Conservation (phyloP, 306 rosid species). For the Urtica urens region DNA sequence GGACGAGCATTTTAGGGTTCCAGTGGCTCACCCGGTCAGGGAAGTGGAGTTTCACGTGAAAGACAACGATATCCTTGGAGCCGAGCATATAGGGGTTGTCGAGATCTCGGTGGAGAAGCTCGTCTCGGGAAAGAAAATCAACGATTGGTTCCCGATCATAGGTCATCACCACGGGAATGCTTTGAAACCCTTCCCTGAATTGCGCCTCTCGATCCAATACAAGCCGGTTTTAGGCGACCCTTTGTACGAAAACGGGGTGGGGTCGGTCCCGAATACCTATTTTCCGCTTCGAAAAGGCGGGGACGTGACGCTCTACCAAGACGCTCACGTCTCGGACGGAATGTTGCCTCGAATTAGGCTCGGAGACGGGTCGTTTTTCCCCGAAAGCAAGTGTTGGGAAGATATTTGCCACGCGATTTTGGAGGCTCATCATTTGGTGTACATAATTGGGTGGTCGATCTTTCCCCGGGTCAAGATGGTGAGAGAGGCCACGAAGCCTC, state of each 20-base stretch:
- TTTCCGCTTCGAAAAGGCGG: conserved; percentile 62
- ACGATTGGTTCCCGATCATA: conserved; percentile 56
- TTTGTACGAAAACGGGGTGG: conserved; percentile 14
- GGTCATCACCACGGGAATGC: conserved; percentile 32
- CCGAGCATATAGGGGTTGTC: conserved; percentile 55
- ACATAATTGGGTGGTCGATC: conserved; percentile 60
- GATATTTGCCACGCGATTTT: conserved; percentile 63
- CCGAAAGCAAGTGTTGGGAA: conserved; percentile 51
- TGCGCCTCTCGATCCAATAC: conserved; percentile 50
- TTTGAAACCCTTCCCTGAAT: conserved; percentile 45
- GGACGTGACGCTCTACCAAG: conserved; percentile 56
- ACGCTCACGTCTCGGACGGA: conserved; percentile 49
- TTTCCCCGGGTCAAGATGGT: conserved; percentile 46
- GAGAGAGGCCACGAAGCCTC: conserved; percentile 48
- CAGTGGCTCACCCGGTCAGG: conserved; percentile 51
- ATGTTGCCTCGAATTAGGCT: conserved; percentile 45
- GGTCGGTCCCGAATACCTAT: conserved; percentile 27
- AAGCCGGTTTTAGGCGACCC: conserved; percentile 22
- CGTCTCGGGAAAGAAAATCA: conserved; percentile 24
- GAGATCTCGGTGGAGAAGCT: conserved; percentile 40
- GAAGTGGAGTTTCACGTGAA: conserved; percentile 53
- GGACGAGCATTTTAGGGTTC: conserved; percentile 53
- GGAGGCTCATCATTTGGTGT: conserved; percentile 57
- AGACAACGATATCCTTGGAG: conserved; percentile 64
- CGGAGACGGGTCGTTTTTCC: conserved; percentile 36